Conservation (phyloP, 2,329 filamentous ascomycete genomes). For the Alternaria sp. region DNA sequence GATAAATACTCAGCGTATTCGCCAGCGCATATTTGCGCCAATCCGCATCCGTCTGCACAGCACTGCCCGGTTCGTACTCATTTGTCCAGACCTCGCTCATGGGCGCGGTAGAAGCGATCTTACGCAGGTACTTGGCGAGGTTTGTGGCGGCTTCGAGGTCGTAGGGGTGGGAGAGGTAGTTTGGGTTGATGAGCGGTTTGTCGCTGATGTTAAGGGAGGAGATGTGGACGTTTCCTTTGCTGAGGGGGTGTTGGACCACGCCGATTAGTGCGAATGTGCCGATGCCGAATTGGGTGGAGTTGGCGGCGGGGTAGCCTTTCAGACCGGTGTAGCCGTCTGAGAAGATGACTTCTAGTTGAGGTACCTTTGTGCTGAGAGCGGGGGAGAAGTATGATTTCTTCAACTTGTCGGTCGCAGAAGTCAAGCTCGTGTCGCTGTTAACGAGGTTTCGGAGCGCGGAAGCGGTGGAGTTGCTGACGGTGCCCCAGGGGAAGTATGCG, state of each 20-base stretch:
- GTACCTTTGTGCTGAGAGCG: slow-evolving; percentile 35
- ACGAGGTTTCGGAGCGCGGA: slow-evolving; percentile 44
- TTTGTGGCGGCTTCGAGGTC: slow-evolving; percentile 29
- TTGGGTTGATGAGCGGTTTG: slow-evolving; percentile 37
- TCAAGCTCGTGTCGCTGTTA: slow-evolving; percentile 19
- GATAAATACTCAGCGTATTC: slow-evolving; percentile 35
- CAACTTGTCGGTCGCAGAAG: slow-evolving; percentile 21
- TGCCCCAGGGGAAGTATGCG: slow-evolving; percentile 52
- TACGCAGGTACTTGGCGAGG: slow-evolving; percentile 37
- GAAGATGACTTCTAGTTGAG: slow-evolving; percentile 54
- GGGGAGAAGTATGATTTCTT: slow-evolving; percentile 46
- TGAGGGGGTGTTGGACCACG: slow-evolving; percentile 45
- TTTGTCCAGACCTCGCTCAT: slow-evolving; percentile 37
- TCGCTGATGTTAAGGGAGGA: slow-evolving; percentile 26
- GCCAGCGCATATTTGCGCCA: slow-evolving; percentile 25
- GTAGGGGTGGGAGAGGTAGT: slow-evolving; percentile 36
- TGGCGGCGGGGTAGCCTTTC: slow-evolving; percentile 41
- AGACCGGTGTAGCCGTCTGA: slow-evolving; percentile 55
- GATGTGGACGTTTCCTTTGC: slow-evolving; percentile 36
- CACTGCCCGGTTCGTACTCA: slow-evolving; percentile 39
- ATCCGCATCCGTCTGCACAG: slow-evolving; percentile 36
- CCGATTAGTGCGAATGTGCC: slow-evolving; percentile 44
- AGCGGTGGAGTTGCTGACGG: slow-evolving; percentile 43
- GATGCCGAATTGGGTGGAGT: slow-evolving; percentile 33
- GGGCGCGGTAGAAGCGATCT: slow-evolving; percentile 24